These are phyloP conservation scores for Sporobolomyces phaffii DNA, from an alignment of 768 basidiomycete species.

Conservation along the genomic window DNA sequence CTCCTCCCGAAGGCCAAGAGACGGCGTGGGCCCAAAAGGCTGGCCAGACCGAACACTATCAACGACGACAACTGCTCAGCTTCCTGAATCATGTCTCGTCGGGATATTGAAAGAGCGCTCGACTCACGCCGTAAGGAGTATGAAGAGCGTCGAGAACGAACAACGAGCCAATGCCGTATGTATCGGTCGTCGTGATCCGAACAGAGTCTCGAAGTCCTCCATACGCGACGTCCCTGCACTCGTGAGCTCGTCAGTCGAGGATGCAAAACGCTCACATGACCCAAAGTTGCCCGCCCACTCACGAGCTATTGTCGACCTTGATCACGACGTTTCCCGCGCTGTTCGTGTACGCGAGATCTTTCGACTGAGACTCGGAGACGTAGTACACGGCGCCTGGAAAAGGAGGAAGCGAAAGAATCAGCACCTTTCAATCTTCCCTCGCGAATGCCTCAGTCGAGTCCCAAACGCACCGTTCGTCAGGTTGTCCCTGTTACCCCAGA, in stretches of 20 bases:
- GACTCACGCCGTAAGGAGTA: slow-evolving; percentile 51
- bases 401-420: neutral
- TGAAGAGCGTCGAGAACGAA: slow-evolving; percentile 44
- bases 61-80: no score
- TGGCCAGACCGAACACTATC: slow-evolving; percentile 46
- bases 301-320: slow-evolving; percentile 32
- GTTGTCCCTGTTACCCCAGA: slow-evolving; percentile 22
- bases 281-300: no score
- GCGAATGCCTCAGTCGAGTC: no score
- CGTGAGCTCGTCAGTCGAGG: neutral
- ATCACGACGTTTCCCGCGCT: slow-evolving; percentile 12
- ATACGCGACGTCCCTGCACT: slow-evolving; percentile 28
- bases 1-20: slow-evolving; percentile 44
- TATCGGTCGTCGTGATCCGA: slow-evolving; percentile 34
- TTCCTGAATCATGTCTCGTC: no score
- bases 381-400: slow-evolving; percentile 19
- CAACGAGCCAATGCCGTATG: slow-evolving; percentile 37
- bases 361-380: neutral
- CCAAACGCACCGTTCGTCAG: slow-evolving; percentile 26
- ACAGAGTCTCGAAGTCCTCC: slow-evolving; percentile 41
- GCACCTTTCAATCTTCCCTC: no score
- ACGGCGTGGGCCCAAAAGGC: slow-evolving; percentile 31
- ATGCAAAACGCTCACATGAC: no score
- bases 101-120: neutral
- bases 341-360: slow-evolving; percentile 9